Evolutionary conservation across 2,329 filamentous ascomycete genomes (phyloP), one percentile per base, ranked within the genome.

Genomic region (Aspergillus hiratsukae): DNA sequence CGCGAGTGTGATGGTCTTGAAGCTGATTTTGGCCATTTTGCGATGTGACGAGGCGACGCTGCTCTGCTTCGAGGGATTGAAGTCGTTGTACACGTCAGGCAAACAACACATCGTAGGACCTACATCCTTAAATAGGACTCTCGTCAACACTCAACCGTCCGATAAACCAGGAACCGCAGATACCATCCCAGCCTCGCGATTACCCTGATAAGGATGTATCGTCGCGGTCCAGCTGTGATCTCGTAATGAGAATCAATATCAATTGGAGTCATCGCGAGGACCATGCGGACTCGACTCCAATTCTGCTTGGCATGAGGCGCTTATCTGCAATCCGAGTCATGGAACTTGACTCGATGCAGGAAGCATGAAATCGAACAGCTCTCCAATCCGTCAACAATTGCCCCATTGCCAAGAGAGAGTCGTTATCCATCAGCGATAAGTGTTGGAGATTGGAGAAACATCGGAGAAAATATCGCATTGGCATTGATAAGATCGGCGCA

Each of bases 1-100:
- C 11, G 59, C 58, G 43, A 67, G 17, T n/a, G 57, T 51, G 19
- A 66, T 46, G 48, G 52, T 31, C 31, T 59, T 59, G 49, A 64
- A 29, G 27, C 52, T 56, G 45, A 64, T 9, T 10, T 55, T 10
- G 41, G n/a, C 5, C 41, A 45, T 45, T 9, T 45, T 45, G 40
- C n/a, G 10, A 43, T 21, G 7, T 43, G 40, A 43, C n/a, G 21
- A 43, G 40, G 3, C 17, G 4, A 21, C 4, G n/a, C 7, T 43
- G 21, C n/a, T 10, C n/a, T 21, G 40, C 41, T 45, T 14, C n/a
- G 17, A 45, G 19, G 31, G 11, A 45, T 21, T 23, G 8, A 14
- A 23, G 9, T 10, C 4, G n/a, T 10, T 10, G 10, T 45, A 21
- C 8, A 21, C 40, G 21, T n/a, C 40, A 43, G 21, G n/a, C 40